Percentiles rank a stretch among this genome's conserved stretches.
phyloP scores from a whole-genome alignment of 2,329 filamentous ascomycete genomes.

The Westerdykella ornata region DNA sequence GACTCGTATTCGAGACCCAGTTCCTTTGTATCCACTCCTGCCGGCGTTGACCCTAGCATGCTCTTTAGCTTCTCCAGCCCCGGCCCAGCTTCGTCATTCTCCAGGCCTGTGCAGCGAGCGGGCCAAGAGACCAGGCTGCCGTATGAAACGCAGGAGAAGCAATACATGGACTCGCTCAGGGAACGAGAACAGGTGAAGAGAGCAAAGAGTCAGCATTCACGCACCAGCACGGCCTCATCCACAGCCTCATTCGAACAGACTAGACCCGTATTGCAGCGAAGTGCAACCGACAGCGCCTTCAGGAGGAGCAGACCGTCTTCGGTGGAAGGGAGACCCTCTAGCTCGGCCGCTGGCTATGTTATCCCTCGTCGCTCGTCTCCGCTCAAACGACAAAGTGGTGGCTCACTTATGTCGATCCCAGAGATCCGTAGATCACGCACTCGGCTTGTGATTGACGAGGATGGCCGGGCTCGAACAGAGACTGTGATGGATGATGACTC shows the following conservation, averaged over 20 bases:
- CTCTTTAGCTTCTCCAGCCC: constrained; percentile 38
- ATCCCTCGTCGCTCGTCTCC: constrained; percentile 43
- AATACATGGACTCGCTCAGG: constrained; percentile 28
- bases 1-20: constrained; percentile 17
- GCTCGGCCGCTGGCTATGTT: constrained; percentile 17
- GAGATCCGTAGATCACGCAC: constrained; percentile 40
- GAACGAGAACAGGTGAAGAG: constrained; percentile 31
- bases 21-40: constrained; percentile 34
- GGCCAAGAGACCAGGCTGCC: constrained; percentile 26
- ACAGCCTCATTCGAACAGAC: constrained; percentile 28
- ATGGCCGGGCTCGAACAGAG: constrained; percentile 43
- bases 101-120: constrained; percentile 18
- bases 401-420: constrained; percentile 42
- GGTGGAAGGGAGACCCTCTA: constrained; percentile 25
- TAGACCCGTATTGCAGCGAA: constrained; percentile 38
- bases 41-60: constrained; percentile 45
- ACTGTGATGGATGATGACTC: constrained; percentile 35
- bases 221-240: constrained; percentile 38
- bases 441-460: constrained; percentile 45
- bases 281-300: constrained; percentile 42
- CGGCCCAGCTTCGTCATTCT: constrained; percentile 24
- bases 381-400: constrained; percentile 40
- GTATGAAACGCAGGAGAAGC: constrained; percentile 34
- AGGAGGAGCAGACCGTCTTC: constrained; percentile 24
- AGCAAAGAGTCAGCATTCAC: constrained; percentile 33